A percentile compares a stretch with the other conserved stretches of the same genome.
phyloP scores from a whole-genome alignment of 208 protist species.

The Crithidia mellificae region DNA sequence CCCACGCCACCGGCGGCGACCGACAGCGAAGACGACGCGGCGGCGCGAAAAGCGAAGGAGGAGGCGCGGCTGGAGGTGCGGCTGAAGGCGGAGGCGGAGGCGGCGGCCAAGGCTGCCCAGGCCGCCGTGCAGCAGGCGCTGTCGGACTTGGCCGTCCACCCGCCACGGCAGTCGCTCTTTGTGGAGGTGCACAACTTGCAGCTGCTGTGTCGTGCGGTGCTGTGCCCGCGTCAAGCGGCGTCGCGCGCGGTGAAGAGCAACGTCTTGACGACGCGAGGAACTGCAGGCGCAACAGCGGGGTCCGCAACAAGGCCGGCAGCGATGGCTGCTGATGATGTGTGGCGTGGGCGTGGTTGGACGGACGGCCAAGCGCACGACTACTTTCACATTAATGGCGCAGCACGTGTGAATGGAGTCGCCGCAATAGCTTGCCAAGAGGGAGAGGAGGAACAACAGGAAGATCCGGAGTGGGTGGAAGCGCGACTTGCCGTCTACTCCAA shows the following conservation, averaged over 20 bases:
- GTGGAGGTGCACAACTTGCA: constrained; percentile 19
- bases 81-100: constrained; percentile 7
- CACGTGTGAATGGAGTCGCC: background rate
- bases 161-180: constrained; percentile 31
- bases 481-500: constrained; percentile 25
- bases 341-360: background rate
- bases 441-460: too few relatives aligned
- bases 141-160: constrained; percentile 17
- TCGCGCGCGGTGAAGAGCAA: background rate
- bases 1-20: background rate
- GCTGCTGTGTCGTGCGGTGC: constrained; percentile 10
- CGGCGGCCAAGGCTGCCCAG: constrained; percentile 16
- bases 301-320: background rate
- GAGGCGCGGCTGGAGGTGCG: background rate
- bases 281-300: too few relatives aligned
- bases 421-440: too few relatives aligned
- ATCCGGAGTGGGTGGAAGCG: constrained; percentile 25
- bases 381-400: background rate
- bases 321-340: background rate
- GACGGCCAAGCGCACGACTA: background rate
- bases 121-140: background rate
- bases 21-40: background rate
- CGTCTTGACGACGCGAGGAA: too few relatives aligned
- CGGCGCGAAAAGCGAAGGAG: background rate
- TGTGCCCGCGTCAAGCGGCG: constrained; percentile 4